Base-by-base conservation (phyloP, 768 basidiomycete species). In the Mycena maculata region DNA sequence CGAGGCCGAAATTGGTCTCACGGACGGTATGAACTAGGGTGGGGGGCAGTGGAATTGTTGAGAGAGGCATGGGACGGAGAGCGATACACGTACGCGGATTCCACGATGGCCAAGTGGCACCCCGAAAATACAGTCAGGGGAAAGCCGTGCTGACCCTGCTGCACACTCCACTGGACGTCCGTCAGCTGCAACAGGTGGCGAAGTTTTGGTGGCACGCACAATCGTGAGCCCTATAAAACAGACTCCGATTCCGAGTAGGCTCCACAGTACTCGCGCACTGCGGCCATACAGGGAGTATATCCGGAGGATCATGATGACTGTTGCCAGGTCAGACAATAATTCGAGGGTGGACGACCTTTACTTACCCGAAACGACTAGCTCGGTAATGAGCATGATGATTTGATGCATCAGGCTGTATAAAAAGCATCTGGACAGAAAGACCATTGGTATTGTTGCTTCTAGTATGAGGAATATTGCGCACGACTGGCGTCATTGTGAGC, bases 241-340 rank as follows among this genome's bases (percentile, higher is more conserved):
- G 2, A 48, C 2, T 2, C 64, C 72, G 7, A 74, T 49, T 4
- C 66, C 56, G 0, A 76, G 2, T 27, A 80, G 48, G 1, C 62
- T 31, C 44, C 63, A 54, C 2, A 73, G 45, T 18, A 80, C 47
- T 20, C 72, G 64, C 45, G 74, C 73, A 55, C 72, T 71, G n/a
- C 72, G 64, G 18, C 72, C 63, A 53, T 78, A 82, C 15, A 82
- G 72, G 12, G 81, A 79, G 25, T 71, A 75, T 16, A 76, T 78
- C 18, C 81, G 79, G 49, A 78, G 70, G 25, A 72, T 68, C 48
- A 79, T 74, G 25, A 72, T 72, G 59, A 41, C 73, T 76, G 58
- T 22, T 22, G 13, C 25, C 36, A 15, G 3, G 38, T 55, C 12
- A 41, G 31, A 44, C 11, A 33, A 23, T 22, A 1, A n/a, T 22